Evolutionary conservation across 2,329 filamentous ascomycete species (phyloP).

Genomic region (Fusarium chuoi): DNA sequence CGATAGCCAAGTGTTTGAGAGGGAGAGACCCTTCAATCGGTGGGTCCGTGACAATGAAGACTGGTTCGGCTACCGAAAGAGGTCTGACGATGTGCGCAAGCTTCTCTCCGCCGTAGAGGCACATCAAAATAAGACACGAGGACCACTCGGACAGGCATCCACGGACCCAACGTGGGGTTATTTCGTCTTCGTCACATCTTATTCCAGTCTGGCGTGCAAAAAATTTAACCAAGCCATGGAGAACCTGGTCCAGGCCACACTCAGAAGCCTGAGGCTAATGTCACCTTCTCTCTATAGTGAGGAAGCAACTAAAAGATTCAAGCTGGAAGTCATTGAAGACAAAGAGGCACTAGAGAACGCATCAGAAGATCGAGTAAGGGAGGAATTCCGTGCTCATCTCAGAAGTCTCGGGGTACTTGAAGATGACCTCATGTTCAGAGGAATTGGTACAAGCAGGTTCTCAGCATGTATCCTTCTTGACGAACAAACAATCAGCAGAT

Average conservation of each 20-base stretch:
- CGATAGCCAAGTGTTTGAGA: slow-evolving; percentile 18
- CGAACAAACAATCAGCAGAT: background rate
- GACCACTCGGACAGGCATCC: background rate
- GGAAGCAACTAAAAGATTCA: slow-evolving; percentile 24
- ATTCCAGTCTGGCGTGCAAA: background rate
- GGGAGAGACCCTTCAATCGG: slow-evolving; percentile 4
- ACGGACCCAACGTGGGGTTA: slow-evolving; percentile 30
- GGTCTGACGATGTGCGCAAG: slow-evolving; percentile 15
- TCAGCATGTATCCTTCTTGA: slow-evolving; percentile 16
- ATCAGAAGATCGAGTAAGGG: slow-evolving; percentile 28
- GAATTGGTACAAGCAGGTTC: slow-evolving; percentile 5
- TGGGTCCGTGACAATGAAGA: slow-evolving; percentile 15
- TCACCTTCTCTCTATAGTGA: slow-evolving; percentile 19
- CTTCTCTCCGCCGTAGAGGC: slow-evolving; percentile 13
- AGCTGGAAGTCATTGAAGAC: slow-evolving; percentile 14
- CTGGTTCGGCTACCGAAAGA: slow-evolving; percentile 9
- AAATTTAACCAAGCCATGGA: slow-evolving; percentile 7
- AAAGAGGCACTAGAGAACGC: slow-evolving; percentile 14
- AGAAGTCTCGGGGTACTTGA: slow-evolving; percentile 9
- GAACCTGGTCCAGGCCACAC: background rate
- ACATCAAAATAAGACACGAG: background rate
- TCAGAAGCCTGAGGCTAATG: background rate
- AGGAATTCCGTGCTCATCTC: slow-evolving; percentile 26
- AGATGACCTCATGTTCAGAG: slow-evolving; percentile 19
- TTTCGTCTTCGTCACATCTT: slow-evolving; percentile 25